These are phyloP conservation scores for Arthrinium puccinioides DNA, from an alignment of 2,329 filamentous ascomycete genomes.

Conservation along the genomic window DNA sequence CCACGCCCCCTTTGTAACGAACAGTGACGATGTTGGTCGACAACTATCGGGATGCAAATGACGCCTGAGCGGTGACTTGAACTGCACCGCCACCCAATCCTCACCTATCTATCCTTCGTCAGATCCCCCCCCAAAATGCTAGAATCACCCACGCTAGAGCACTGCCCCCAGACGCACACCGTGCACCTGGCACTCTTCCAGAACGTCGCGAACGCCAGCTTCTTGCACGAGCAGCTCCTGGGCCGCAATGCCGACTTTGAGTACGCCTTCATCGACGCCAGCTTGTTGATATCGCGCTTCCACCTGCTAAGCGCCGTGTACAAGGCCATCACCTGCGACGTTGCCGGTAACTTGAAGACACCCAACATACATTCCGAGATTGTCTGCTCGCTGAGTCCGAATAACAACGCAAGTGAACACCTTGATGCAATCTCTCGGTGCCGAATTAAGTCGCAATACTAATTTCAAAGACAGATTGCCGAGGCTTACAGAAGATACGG, in stretches of 20 bases:
- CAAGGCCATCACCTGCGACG: slow-evolving; percentile 62
- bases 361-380: slow-evolving; percentile 86
- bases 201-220: slow-evolving; percentile 68
- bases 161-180: slow-evolving; percentile 60
- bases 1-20: too few species aligned
- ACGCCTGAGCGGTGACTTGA: too few species aligned
- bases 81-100: too few species aligned
- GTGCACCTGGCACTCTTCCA: slow-evolving; percentile 71
- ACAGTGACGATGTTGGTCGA: too few species aligned
- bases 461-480: slow-evolving; percentile 56
- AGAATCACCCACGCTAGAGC: too few species aligned
- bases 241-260: slow-evolving; percentile 78
- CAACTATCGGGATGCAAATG: too few species aligned
- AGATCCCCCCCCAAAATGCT: too few species aligned
- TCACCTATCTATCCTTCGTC: too few species aligned
- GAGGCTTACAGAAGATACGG: slow-evolving; percentile 89
- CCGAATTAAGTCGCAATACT: neutral
- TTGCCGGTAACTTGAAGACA: slow-evolving; percentile 59
- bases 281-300: slow-evolving; percentile 63
- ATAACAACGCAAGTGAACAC: slow-evolving; percentile 61
- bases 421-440: too few species aligned
- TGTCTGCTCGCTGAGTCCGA: slow-evolving; percentile 71
- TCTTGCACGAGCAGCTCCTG: slow-evolving; percentile 78
- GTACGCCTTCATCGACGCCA: slow-evolving; percentile 89
- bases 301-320: slow-evolving; percentile 73